These are phyloP conservation scores for Termitomyces sp. DNA, from an alignment of 768 basidiomycete genomes.

Conservation along the genomic window DNA sequence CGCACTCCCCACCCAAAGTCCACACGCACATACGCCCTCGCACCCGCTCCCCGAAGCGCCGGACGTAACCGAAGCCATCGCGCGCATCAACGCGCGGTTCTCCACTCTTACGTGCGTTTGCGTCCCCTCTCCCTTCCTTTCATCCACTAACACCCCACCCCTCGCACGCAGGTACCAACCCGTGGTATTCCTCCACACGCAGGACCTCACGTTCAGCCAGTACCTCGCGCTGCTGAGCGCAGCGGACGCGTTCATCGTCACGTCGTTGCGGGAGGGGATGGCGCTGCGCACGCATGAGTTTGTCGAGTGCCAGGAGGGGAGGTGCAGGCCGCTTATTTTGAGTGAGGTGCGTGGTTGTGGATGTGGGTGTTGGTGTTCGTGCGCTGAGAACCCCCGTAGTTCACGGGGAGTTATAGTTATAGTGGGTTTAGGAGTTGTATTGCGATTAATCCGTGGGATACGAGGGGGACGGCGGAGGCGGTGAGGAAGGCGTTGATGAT, in stretches of 20 bases:
- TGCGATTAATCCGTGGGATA: slow-evolving; percentile 84
- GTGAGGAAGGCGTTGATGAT: slow-evolving; percentile 62
- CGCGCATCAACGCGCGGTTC: slow-evolving; percentile 80
- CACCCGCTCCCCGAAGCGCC: slow-evolving; percentile 30
- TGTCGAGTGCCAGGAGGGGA: slow-evolving; percentile 79
- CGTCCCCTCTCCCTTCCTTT: no score
- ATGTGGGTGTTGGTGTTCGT: not conserved
- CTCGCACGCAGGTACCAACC: slow-evolving; percentile 50
- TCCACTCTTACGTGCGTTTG: slow-evolving; percentile 63
- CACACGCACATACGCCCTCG: slow-evolving; percentile 55
- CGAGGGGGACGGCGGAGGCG: slow-evolving; percentile 67
- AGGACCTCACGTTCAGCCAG: slow-evolving; percentile 81
- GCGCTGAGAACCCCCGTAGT: slow-evolving; percentile 47
- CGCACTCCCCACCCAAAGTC: slow-evolving; percentile 77
- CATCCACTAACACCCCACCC: not conserved
- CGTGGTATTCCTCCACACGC: slow-evolving; percentile 80
- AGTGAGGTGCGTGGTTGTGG: slow-evolving; percentile 55
- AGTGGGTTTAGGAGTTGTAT: slow-evolving; percentile 86
- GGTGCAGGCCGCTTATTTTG: slow-evolving; percentile 67
- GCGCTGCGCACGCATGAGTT: slow-evolving; percentile 80
- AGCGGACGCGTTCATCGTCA: slow-evolving; percentile 83
- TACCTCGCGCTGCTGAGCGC: slow-evolving; percentile 80
- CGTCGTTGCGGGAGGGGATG: slow-evolving; percentile 87
- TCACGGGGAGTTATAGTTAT: slow-evolving; percentile 84
- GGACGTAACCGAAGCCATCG: slow-evolving; percentile 69